A percentile compares a stretch with the other conserved stretches of the same genome.
Evolutionary conservation across 202 grass and related monocot genomes (phyloP).

Genomic region (Eragrostis tef): DNA sequence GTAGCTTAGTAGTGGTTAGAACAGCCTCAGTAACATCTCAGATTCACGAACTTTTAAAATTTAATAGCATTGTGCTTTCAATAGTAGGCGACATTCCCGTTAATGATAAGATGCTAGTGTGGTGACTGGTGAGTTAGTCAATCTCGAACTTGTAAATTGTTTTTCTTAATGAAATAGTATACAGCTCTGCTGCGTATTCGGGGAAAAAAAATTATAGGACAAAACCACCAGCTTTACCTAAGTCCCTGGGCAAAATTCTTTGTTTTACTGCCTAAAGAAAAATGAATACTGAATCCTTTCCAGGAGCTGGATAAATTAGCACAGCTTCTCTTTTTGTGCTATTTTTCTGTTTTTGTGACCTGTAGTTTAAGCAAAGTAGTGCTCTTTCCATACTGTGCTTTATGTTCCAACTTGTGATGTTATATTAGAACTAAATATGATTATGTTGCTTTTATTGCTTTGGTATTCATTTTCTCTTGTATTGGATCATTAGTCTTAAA

Average conservation of each 20-base stretch:
- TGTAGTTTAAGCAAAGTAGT: background rate
- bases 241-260: background rate
- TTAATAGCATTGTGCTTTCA: no score
- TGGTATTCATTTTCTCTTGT: background rate
- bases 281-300: background rate
- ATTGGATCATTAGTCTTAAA: no score
- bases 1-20: no score
- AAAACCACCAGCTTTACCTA: background rate
- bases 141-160: no score
- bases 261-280: background rate
- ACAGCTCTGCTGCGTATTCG: no score
- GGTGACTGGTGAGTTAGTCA: no score
- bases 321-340: background rate
- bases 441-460: background rate
- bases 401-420: background rate
- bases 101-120: no score
- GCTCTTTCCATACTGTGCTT: no score
- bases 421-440: background rate
- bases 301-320: background rate
- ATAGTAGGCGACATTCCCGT: no score
- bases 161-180: no score
- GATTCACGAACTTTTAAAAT: no score
- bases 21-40: no score
- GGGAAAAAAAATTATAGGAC: background rate
- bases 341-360: background rate